phyloP scores from a whole-genome alignment of 306 rosid species.

The Quercus berberidifolia region DNA sequence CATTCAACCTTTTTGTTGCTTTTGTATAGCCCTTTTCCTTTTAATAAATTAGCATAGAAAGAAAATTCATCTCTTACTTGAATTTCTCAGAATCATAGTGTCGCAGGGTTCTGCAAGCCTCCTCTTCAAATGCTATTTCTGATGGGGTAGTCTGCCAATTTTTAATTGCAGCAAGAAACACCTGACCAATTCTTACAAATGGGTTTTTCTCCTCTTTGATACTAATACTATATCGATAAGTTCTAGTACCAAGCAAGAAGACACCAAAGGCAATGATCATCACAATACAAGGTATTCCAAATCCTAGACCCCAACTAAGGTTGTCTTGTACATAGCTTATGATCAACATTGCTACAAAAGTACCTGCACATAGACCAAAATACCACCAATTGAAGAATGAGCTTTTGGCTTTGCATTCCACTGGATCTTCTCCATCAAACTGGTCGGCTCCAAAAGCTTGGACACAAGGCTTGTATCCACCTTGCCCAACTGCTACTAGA shows the following conservation, averaged over 20 bases:
- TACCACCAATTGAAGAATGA: constrained; percentile 39
- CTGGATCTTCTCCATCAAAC: constrained; percentile 54
- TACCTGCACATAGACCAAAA: constrained; percentile 43
- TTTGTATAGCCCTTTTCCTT: background rate
- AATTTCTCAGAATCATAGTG: constrained; percentile 26
- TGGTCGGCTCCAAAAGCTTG: constrained; percentile 84
- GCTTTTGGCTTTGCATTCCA: constrained; percentile 54
- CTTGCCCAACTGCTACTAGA: too few relatives aligned
- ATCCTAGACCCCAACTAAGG: constrained; percentile 28
- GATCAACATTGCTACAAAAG: constrained; percentile 24
- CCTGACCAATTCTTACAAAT: constrained; percentile 36
- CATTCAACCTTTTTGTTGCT: too few relatives aligned
- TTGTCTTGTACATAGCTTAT: constrained; percentile 44
- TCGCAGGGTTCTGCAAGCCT: constrained; percentile 11
- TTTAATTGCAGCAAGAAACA: constrained; percentile 36
- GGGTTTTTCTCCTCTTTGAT: constrained; percentile 29
- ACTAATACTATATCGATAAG: constrained; percentile 34
- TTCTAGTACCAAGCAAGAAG: constrained; percentile 54
- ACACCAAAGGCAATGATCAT: constrained; percentile 46
- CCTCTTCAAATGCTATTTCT: constrained; percentile 4
- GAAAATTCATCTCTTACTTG: constrained; percentile 23
- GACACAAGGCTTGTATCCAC: constrained; percentile 31
- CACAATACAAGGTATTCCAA: constrained; percentile 51
- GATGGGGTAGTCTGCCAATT: constrained; percentile 16
- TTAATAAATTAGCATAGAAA: background rate